These are phyloP conservation scores for Cladophialophora immunda DNA, from an alignment of 2,329 filamentous ascomycete species.

Conservation along the genomic window DNA sequence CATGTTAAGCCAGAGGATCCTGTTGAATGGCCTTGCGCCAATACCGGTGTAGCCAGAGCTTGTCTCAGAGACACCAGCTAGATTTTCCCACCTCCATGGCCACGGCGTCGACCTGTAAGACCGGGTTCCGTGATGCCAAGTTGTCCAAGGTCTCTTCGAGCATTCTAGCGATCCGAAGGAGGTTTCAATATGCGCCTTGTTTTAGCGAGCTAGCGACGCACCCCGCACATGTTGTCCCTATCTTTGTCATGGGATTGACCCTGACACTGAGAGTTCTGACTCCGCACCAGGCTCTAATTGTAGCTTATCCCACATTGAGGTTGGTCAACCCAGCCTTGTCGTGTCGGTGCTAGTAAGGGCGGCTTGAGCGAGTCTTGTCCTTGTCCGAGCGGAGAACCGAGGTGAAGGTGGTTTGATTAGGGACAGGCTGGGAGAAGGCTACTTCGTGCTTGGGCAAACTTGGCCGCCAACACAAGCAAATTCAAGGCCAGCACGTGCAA, in stretches of 20 bases:
- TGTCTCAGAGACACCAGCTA: background rate
- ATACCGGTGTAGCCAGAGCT: background rate
- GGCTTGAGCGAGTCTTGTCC: background rate
- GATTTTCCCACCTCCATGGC: background rate
- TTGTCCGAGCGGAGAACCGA: conserved; percentile 1
- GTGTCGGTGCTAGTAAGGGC: background rate
- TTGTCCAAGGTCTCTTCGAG: background rate
- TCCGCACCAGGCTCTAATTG: background rate
- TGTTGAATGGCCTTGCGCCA: background rate
- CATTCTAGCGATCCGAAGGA: background rate
- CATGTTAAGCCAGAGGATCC: too few relatives aligned
- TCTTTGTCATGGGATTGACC: background rate
- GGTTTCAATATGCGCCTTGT: background rate
- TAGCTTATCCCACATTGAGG: background rate
- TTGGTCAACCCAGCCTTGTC: background rate
- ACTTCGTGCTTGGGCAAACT: too few relatives aligned
- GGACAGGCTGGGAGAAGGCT: background rate
- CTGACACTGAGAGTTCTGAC: background rate
- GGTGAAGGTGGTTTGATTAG: background rate
- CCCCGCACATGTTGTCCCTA: too few relatives aligned
- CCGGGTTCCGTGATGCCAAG: background rate
- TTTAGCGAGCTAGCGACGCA: background rate
- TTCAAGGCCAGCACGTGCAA: background rate
- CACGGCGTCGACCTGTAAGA: background rate
- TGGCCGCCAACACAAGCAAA: too few relatives aligned